Evolutionary conservation across 2,329 filamentous ascomycete species (phyloP).

Genomic region (Akanthomyces lecanii): DNA sequence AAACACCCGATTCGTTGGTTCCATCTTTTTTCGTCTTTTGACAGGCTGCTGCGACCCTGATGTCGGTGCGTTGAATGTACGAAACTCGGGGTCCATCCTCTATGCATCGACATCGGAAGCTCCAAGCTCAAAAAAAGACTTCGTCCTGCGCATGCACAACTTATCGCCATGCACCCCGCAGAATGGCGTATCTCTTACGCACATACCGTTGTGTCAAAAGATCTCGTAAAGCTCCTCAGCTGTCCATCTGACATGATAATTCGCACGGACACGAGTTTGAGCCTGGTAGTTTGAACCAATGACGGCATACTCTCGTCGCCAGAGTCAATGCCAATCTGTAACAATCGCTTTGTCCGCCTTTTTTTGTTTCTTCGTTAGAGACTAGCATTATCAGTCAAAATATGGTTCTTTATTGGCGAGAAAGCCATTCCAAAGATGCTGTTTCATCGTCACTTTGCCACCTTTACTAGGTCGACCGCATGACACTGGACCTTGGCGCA

Average conservation of each 20-base stretch:
- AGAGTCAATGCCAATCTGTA: not conserved
- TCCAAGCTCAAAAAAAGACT: not conserved
- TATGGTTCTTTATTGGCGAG: not conserved
- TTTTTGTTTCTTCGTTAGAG: not conserved
- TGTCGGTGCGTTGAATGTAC: not conserved
- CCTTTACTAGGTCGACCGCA: not conserved
- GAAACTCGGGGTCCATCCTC: not conserved
- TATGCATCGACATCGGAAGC: not conserved
- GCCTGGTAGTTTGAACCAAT: too few species aligned
- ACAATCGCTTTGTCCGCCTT: conserved; percentile 10
- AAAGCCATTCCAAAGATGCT: not conserved
- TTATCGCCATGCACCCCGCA: too few species aligned
- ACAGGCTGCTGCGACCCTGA: not conserved
- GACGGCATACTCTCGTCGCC: not conserved
- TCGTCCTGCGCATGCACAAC: too few species aligned
- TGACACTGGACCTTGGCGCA: not conserved
- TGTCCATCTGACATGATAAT: not conserved
- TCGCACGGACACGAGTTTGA: not conserved
- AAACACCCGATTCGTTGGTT: not conserved
- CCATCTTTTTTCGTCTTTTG: not conserved
- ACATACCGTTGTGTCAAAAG: not conserved
- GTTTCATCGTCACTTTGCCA: conserved; percentile 5
- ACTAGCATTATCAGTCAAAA: not conserved
- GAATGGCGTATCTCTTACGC: not conserved
- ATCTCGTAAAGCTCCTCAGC: not conserved